Base-by-base conservation (phyloP, 2,329 filamentous ascomycete genomes). In the Botrytis deweyae region DNA sequence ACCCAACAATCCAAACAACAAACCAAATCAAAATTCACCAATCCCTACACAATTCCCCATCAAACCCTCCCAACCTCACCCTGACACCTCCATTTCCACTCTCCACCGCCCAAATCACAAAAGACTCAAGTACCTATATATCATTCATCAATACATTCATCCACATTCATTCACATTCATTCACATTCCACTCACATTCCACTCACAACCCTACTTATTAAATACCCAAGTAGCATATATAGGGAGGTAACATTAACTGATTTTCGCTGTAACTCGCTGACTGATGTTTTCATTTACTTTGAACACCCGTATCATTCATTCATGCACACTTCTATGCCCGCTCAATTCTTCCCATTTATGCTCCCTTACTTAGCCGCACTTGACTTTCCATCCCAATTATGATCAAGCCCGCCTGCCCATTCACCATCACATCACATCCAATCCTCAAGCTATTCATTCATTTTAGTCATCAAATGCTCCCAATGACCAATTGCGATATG, bases 401-500 rank as follows among this genome's bases (percentile, higher is more conserved):
- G 22, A 67, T 12, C 22, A 36, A 67, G 14, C 29, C 46, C 33
- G 4, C 29, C 46, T 22, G 1, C 8, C 16, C 44, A 25, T 8
- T 5, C 44, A 14, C 20, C 29, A 33, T 49, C 42, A 36, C 63
- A 67, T 52, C 64, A 67, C 64, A 52, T 67, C 64, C 64, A 67
- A 52, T 4, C 33, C 44, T 67, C 33, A 14, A 55, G 25, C 46
- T 33, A 42, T 68, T 42, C 65, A 55, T 55, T 55, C n/a, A 29
- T 55, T n/a, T 68, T 25, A 58, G 36, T 58, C 65, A 33, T 55
- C 16, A 55, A 29, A 40, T 55, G 52, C 33, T 40, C 9, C 46
- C 33, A 68, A 68, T 55, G 65, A 68, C 46, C 65, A 29, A 55
- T 40, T 55, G 46, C 22, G 36, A 68, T 42, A 68, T 68, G 65